Conservation (phyloP, 805 yeast species). For the Saturnispora galanensis region DNA sequence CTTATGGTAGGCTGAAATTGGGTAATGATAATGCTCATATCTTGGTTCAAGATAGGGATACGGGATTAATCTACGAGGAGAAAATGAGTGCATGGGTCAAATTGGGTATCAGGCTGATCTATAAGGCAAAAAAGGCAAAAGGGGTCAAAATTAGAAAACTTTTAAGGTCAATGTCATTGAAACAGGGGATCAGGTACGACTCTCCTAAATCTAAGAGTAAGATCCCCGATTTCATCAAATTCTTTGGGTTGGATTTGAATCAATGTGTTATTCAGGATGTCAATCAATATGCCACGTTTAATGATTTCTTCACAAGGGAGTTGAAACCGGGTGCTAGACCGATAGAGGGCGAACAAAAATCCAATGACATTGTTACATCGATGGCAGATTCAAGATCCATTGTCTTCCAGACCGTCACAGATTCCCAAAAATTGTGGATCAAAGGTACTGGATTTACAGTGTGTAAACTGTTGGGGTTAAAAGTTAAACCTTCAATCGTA, state of each 20-base stretch:
- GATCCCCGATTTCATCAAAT: slow-evolving; percentile 69
- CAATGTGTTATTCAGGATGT: slow-evolving; percentile 51
- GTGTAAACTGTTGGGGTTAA: slow-evolving; percentile 34
- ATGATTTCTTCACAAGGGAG: slow-evolving; percentile 80
- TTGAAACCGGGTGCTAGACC: slow-evolving; percentile 64
- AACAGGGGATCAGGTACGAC: slow-evolving; percentile 83
- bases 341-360: slow-evolving; percentile 43
- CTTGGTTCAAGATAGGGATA: slow-evolving; percentile 80
- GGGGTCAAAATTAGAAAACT: slow-evolving; percentile 42
- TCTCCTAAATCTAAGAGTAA: slow-evolving; percentile 52
- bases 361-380: slow-evolving; percentile 46
- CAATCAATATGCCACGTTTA: slow-evolving; percentile 55
- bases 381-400: slow-evolving; percentile 87
- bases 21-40: slow-evolving; percentile 93
- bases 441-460: slow-evolving; percentile 74
- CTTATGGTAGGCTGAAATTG: slow-evolving; percentile 77
- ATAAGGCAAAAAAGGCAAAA: slow-evolving; percentile 56
- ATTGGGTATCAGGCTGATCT: slow-evolving; percentile 74
- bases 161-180: slow-evolving; percentile 55
- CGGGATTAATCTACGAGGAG: slow-evolving; percentile 88
- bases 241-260: slow-evolving; percentile 59
- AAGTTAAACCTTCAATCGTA: background rate
- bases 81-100: slow-evolving; percentile 85
- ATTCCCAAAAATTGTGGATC: slow-evolving; percentile 77
- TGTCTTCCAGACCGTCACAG: slow-evolving; percentile 46